Evolutionary conservation across 768 basidiomycete genomes (phyloP).

Genomic region (Cystofilobasidium capitatum): DNA sequence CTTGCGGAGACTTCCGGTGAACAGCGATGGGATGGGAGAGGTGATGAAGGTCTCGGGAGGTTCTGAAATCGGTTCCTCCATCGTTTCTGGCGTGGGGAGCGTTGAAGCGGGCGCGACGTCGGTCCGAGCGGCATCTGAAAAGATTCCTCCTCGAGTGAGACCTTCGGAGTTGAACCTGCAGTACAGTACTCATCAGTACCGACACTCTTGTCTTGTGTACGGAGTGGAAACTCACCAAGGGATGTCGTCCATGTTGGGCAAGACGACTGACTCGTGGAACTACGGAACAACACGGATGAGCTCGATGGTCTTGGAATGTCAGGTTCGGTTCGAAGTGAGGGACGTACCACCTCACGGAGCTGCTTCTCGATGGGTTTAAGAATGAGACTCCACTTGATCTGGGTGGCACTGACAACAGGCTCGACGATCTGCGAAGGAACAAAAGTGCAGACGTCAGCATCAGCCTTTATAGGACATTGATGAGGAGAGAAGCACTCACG

Average conservation of each 20-base stretch:
- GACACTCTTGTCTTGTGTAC: slow-evolving; percentile 1
- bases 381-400: slow-evolving; percentile 91
- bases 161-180: slow-evolving; percentile 32
- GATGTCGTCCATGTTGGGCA: slow-evolving; percentile 96
- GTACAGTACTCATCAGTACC: not conserved
- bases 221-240: slow-evolving; percentile 73
- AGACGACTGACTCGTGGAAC: slow-evolving; percentile 68
- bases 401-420: slow-evolving; percentile 86
- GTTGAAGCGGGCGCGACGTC: slow-evolving; percentile 20
- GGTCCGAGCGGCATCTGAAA: slow-evolving; percentile 56
- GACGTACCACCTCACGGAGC: slow-evolving; percentile 66
- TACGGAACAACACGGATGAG: not conserved
- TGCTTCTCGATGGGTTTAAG: slow-evolving; percentile 78
- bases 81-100: slow-evolving; percentile 10
- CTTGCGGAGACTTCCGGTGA: slow-evolving; percentile 15
- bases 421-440: slow-evolving; percentile 51
- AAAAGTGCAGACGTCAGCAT: not conserved
- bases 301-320: not conserved
- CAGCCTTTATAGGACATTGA: not conserved
- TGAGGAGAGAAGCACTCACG: slow-evolving; percentile 13
- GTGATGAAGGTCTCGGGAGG: slow-evolving; percentile 29
- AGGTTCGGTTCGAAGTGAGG: not conserved
- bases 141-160: slow-evolving; percentile 75
- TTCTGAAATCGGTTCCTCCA: slow-evolving; percentile 28
- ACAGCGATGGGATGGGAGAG: slow-evolving; percentile 1